Evolutionary conservation across 1,284 basidiomycete species (phyloP), one percentile per base, ranked within the genome.

Genomic region (Austroboletus novae-zelandiae): DNA sequence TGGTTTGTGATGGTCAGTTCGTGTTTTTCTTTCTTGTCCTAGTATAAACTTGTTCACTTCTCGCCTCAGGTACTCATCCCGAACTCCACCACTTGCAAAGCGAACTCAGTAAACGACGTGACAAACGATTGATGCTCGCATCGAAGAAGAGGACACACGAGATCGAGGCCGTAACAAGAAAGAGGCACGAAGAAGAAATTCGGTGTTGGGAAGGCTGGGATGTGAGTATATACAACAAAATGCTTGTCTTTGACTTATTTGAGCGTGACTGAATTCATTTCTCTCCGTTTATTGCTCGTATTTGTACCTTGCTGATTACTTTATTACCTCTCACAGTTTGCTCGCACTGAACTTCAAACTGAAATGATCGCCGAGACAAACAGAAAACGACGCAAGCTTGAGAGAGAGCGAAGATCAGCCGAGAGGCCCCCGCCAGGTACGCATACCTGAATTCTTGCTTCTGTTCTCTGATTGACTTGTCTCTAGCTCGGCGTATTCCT

Each of bases 281-380:
- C 36, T 29, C 49, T 42, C 5, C 44, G 27, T 50, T 36, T 42
- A 43, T 29, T 47, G 42, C 7, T 2, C 13, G 32, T 62, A 35
- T 37, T 48, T 45, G 20, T 37, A 48, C 39, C 6, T 36, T 48
- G 10, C 51, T 56, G 11, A 65, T 40, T 10, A 37, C 8, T 27
- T 31, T 48, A 5, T 17, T 17, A 35, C 20, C 11, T 5, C 42
- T 23, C 42, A 40, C 45, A 89, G 86, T 65, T 82, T 52, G 74
- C 81, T 17, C 76, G 83, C 48, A 85, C 88, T 57, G 83, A 86
- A 42, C 70, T 94, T n/a, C 86, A 93, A 57, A 84, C 79, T 0
- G 81, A 85, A 15, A 87, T 93, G 85, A 84, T 93, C 47, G 81
- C 91, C 0, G 91, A 94, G 57, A 81, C 84, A 14, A 91, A 89